These are phyloP conservation scores for Takakia lepidozioides DNA, from an alignment of 225 moss, liverwort and hornwort species.

Conservation along the genomic window DNA sequence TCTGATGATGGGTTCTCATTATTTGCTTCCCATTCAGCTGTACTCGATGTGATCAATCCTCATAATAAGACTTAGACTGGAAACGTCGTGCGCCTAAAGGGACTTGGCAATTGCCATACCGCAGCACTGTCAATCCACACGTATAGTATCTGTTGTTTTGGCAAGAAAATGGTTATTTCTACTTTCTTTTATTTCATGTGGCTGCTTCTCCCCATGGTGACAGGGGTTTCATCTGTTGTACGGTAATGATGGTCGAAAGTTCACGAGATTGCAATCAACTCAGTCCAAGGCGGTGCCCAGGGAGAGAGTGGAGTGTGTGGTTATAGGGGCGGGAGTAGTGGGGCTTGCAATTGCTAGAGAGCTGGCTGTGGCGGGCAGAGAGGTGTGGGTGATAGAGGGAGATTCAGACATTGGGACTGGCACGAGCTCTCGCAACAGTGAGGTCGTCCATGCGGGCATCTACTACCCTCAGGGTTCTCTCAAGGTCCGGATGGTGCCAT, in stretches of 20 bases:
- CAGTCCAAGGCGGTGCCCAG: constrained; percentile 16
- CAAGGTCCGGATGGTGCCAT: constrained; percentile 55
- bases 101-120: too few relatives aligned
- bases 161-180: too few relatives aligned
- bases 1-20: too few relatives aligned
- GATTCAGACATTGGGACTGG: constrained; percentile 78
- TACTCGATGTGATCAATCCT: too few relatives aligned
- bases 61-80: too few relatives aligned
- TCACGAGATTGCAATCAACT: constrained; percentile 13
- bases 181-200: too few relatives aligned
- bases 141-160: too few relatives aligned
- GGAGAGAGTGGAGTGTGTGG: constrained; percentile 74
- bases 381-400: constrained; percentile 85
- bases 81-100: too few relatives aligned
- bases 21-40: too few relatives aligned
- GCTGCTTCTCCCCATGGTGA: too few relatives aligned
- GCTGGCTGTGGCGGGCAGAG: constrained; percentile 60
- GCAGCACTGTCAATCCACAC: too few relatives aligned
- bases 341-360: constrained; percentile 67
- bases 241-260: constrained; percentile 5
- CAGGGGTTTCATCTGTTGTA: neutral
- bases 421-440: constrained; percentile 92
- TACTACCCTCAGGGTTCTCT: constrained; percentile 80
- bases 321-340: constrained; percentile 72
- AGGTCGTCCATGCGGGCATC: constrained; percentile 94